Evolutionary conservation across 176 grass and related monocot species (phyloP).

Genomic region (Eleusine indica): DNA sequence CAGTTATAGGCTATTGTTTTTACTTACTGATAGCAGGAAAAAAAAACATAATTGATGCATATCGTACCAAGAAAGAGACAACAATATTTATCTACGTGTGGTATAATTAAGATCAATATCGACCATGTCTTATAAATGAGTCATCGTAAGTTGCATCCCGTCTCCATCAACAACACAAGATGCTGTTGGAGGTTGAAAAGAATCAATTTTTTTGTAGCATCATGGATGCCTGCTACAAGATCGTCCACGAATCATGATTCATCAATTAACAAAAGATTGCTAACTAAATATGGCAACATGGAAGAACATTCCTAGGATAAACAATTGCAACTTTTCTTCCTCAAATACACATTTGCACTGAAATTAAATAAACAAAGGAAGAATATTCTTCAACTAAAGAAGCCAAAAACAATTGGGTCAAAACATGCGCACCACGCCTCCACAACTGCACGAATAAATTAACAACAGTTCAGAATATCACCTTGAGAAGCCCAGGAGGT

Average conservation of each 20-base stretch:
- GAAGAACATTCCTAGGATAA: slow-evolving; percentile 18
- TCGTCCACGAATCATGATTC: slow-evolving; percentile 19
- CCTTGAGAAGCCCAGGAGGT: slow-evolving; percentile 83
- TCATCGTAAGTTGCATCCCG: slow-evolving; percentile 3
- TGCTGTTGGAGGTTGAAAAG: slow-evolving; percentile 25
- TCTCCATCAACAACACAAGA: neutral
- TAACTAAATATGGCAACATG: slow-evolving; percentile 22
- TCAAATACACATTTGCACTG: slow-evolving; percentile 13
- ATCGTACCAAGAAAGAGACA: neutral
- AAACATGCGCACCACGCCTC: slow-evolving; percentile 16
- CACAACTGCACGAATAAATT: neutral
- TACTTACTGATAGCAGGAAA: neutral
- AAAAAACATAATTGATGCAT: neutral
- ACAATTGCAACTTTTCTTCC: neutral
- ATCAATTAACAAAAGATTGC: slow-evolving; percentile 15
- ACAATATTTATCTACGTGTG: neutral
- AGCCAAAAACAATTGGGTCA: slow-evolving; percentile 6
- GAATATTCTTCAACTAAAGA: slow-evolving; percentile 28
- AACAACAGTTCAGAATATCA: slow-evolving; percentile 30
- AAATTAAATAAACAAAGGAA: slow-evolving; percentile 8
- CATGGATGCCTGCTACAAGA: neutral
- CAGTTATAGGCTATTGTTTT: neutral
- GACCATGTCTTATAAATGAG: neutral
- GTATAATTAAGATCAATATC: neutral
- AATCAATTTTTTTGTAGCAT: slow-evolving; percentile 16